Conservation (phyloP, 768 basidiomycete species). For the Coprinopsis marcescibilis region DNA sequence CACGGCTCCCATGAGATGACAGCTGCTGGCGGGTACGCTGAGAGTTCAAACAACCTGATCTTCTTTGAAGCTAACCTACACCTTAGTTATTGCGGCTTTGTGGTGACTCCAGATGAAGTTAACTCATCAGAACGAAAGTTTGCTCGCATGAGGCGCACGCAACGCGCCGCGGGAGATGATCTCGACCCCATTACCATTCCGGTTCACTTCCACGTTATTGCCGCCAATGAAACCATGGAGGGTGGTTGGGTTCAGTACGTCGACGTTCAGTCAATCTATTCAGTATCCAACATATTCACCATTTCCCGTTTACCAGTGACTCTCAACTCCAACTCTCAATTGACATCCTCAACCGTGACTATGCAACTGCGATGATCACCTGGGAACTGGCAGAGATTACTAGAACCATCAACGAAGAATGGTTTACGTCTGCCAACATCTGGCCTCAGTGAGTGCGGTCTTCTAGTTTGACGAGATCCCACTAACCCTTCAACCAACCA, state of each 20-base stretch:
- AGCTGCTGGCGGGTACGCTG: too few species aligned
- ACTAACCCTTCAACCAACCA: neutral
- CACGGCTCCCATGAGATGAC: too few species aligned
- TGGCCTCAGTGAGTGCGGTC: slow-evolving; percentile 1
- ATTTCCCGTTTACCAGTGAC: slow-evolving; percentile 12
- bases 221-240: slow-evolving; percentile 22
- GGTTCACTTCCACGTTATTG: slow-evolving; percentile 33
- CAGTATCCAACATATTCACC: slow-evolving; percentile 2
- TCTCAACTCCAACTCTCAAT: neutral
- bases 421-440: neutral
- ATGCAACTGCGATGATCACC: neutral
- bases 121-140: slow-evolving; percentile 33
- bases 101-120: slow-evolving; percentile 25
- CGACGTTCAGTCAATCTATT: neutral
- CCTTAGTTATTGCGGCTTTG: slow-evolving; percentile 26
- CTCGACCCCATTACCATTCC: slow-evolving; percentile 16
- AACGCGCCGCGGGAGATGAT: slow-evolving; percentile 2
- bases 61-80: too few species aligned
- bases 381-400: slow-evolving; percentile 4
- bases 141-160: slow-evolving; percentile 24
- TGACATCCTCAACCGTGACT: neutral
- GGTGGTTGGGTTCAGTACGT: slow-evolving; percentile 30
- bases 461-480: slow-evolving; percentile 18
- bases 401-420: neutral
- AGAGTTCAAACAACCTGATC: too few species aligned